These are phyloP conservation scores for Saxispiralis lemnorum DNA, from an alignment of 495 filamentous ascomycete species.

Conservation along the genomic window DNA sequence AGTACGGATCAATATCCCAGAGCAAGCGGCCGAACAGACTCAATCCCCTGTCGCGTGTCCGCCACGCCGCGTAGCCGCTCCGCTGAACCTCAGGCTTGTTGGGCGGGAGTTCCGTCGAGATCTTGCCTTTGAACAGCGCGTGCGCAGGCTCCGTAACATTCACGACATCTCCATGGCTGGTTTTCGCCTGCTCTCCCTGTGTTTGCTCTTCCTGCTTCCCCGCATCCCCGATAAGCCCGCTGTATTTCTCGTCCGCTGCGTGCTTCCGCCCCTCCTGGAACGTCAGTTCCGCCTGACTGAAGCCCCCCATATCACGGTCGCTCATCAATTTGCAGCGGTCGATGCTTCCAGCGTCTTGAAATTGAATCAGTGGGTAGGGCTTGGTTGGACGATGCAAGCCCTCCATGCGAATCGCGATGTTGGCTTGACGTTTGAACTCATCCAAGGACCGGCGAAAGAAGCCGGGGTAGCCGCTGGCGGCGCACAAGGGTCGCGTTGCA, in stretches of 20 bases:
- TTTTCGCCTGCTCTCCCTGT: no score
- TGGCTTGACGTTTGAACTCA: conserved; percentile 40
- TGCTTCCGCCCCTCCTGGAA: conserved; percentile 32
- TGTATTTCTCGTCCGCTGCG: neutral
- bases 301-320: conserved; percentile 70
- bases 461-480: conserved; percentile 31
- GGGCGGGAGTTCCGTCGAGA: conserved; percentile 69
- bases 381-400: conserved; percentile 36
- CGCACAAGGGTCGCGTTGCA: conserved; percentile 13
- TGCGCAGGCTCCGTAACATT: conserved; percentile 33
- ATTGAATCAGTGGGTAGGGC: conserved; percentile 42
- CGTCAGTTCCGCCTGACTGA: conserved; percentile 54
- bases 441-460: conserved; percentile 48
- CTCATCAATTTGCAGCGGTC: conserved; percentile 64
- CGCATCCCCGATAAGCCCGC: conserved; percentile 2
- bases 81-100: conserved; percentile 50
- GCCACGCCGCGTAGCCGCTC: conserved; percentile 78
- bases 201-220: conserved; percentile 18
- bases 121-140: conserved; percentile 66
- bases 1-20: conserved; percentile 80
- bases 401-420: conserved; percentile 29
- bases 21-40: conserved; percentile 64
- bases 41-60: conserved; percentile 32
- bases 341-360: conserved; percentile 46
- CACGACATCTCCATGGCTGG: conserved; percentile 12